A percentile compares a stretch with the other conserved stretches of the same genome.
These are phyloP conservation scores for Boletus rufocinnamomeus DNA, from an alignment of 768 basidiomycete genomes.

Conservation along the genomic window DNA sequence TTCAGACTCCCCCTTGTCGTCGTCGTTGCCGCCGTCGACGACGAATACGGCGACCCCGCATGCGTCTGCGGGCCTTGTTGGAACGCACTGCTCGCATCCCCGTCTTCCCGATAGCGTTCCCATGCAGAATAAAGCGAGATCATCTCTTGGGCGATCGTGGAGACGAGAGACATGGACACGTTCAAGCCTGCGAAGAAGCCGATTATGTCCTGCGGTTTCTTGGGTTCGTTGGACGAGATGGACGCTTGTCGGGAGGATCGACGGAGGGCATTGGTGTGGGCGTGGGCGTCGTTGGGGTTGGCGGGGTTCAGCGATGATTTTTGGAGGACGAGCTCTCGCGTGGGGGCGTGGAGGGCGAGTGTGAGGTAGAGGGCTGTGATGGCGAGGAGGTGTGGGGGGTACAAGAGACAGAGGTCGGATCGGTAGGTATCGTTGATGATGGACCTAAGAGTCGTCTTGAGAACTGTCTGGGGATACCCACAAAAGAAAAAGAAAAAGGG, in stretches of 20 bases:
- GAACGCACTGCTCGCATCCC: constrained; percentile 39
- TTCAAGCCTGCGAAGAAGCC: constrained; percentile 85
- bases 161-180: constrained; percentile 78
- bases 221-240: constrained; percentile 29
- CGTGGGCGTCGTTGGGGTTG: constrained; percentile 15
- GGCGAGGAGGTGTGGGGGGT: constrained; percentile 94
- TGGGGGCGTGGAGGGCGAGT: constrained; percentile 68
- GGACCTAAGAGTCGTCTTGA: constrained; percentile 57
- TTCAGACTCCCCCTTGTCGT: constrained; percentile 23
- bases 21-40: constrained; percentile 2
- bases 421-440: constrained; percentile 96
- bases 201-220: constrained; percentile 65
- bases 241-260: constrained; percentile 56
- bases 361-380: constrained; percentile 90
- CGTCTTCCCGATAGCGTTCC: constrained; percentile 78
- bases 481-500: not conserved
- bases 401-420: constrained; percentile 88
- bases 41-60: constrained; percentile 24
- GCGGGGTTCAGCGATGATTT: constrained; percentile 34
- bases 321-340: constrained; percentile 46
- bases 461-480: not conserved
- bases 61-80: constrained; percentile 2
- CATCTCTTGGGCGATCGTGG: constrained; percentile 89
- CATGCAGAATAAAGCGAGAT: constrained; percentile 87
- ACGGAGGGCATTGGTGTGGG: constrained; percentile 44